Percentiles rank a stretch among this genome's conserved stretches.
Conservation (phyloP, 352 stramenopile genomes). For the Halophytophthora polymorphica region DNA sequence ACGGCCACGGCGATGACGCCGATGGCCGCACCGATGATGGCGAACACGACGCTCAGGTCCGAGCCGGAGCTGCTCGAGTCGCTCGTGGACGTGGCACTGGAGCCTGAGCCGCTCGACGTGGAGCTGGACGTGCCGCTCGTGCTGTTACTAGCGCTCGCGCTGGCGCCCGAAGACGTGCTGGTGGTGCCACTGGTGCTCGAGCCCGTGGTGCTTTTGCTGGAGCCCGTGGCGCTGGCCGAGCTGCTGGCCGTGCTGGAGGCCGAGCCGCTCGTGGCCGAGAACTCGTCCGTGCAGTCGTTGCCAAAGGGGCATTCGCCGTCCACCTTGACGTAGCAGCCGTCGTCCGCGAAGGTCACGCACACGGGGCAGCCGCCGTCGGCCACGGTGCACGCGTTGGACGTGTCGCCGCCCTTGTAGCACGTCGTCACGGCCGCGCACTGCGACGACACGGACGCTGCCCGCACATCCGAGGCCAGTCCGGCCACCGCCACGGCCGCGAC, state of each 20-base stretch:
- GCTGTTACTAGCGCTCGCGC: slow-evolving; percentile 5
- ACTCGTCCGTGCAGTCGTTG: slow-evolving; percentile 25
- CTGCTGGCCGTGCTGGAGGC: slow-evolving; percentile 3
- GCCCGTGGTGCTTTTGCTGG: background rate
- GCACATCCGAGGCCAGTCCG: too few species aligned
- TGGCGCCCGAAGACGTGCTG: slow-evolving; percentile 12
- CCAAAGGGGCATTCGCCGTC: slow-evolving; percentile 26
- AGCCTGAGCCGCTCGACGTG: slow-evolving; percentile 18
- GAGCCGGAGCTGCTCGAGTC: slow-evolving; percentile 24
- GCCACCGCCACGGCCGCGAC: slow-evolving; percentile 6
- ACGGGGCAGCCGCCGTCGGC: slow-evolving; percentile 25
- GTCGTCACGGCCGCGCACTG: slow-evolving; percentile 23
- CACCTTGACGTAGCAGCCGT: slow-evolving; percentile 38
- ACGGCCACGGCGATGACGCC: slow-evolving; percentile 76
- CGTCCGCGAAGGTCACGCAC: slow-evolving; percentile 32
- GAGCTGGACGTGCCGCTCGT: slow-evolving; percentile 17
- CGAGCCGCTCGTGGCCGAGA: slow-evolving; percentile 3
- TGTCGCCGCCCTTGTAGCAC: slow-evolving; percentile 28
- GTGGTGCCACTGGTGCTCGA: slow-evolving; percentile 2
- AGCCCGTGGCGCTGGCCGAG: slow-evolving; percentile 7
- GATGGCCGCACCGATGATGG: slow-evolving; percentile 71
- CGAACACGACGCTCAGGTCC: slow-evolving; percentile 75
- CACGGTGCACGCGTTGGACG: slow-evolving; percentile 23
- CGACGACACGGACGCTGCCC: background rate
- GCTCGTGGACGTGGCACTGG: slow-evolving; percentile 8